Evolutionary conservation across 164 flowering plant species (phyloP).

Genomic region (Piper betle): DNA sequence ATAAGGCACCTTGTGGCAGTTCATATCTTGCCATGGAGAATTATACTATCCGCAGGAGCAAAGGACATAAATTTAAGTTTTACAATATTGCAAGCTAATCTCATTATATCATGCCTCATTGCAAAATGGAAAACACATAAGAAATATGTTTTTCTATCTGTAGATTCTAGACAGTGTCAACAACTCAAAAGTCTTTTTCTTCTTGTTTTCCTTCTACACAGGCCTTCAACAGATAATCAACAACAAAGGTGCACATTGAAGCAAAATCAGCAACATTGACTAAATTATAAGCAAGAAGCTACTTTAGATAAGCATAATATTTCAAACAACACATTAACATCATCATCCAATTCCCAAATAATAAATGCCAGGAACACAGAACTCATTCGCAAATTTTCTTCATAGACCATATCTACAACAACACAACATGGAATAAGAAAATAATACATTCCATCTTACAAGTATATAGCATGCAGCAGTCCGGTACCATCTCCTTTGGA

Average conservation of each 20-base stretch:
- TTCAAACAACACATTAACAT: not conserved
- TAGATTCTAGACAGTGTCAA: not conserved
- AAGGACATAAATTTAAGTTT: not conserved
- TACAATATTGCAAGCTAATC: not conserved
- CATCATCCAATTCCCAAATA: no score
- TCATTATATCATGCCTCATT: not conserved
- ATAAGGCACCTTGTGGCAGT: not conserved
- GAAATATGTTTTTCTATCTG: not conserved
- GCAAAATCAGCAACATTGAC: not conserved
- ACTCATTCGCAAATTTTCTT: no score
- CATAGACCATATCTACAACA: no score
- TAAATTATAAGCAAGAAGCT: not conserved
- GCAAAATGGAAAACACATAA: not conserved
- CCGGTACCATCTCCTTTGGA: constrained; percentile 91
- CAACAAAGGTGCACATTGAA: not conserved
- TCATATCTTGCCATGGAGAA: not conserved
- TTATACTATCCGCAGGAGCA: not conserved
- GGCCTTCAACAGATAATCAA: no score
- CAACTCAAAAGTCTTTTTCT: not conserved
- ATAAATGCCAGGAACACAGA: no score
- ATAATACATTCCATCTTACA: constrained; percentile 31
- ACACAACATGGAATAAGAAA: no score
- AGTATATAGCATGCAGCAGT: constrained; percentile 98
- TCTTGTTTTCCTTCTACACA: not conserved
- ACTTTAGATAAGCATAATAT: not conserved